phyloP scores from a whole-genome alignment of 148 eudicot species.

The Amaranthus hypochondriacus region DNA sequence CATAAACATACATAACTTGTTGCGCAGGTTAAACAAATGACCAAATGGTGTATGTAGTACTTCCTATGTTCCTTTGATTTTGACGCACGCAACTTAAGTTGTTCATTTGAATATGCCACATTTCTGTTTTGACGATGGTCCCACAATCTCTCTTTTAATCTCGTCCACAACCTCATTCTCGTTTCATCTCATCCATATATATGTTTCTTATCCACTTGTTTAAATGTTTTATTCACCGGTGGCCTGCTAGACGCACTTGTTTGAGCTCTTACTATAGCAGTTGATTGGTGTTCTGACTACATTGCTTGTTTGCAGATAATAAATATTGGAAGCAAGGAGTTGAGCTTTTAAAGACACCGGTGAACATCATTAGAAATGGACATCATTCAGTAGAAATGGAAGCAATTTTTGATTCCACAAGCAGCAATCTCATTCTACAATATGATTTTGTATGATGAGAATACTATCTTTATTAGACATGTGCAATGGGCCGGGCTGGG shows the following conservation, averaged over 20 bases:
- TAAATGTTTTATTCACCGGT: too few species aligned
- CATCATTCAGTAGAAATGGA: slow-evolving; percentile 39
- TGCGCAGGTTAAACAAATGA: too few species aligned
- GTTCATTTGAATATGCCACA: too few species aligned
- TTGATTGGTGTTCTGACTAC: background rate
- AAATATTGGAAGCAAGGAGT: slow-evolving; percentile 90
- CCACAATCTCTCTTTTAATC: background rate
- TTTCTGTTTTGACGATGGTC: too few species aligned
- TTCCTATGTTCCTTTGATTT: too few species aligned
- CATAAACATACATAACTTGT: too few species aligned
- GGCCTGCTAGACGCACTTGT: too few species aligned
- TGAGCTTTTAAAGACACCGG: slow-evolving; percentile 56
- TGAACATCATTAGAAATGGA: background rate
- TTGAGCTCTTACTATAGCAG: background rate
- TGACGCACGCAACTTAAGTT: too few species aligned
- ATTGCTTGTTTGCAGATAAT: slow-evolving; percentile 43
- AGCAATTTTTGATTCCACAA: slow-evolving; percentile 56
- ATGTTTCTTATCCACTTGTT: too few species aligned
- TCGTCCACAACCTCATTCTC: background rate
- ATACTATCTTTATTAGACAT: background rate
- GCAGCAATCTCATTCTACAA: slow-evolving; percentile 45
- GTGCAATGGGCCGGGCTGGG: too few species aligned
- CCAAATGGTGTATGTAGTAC: too few species aligned
- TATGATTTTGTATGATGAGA: slow-evolving; percentile 14
- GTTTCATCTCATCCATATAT: too few species aligned